Evolutionary conservation across 129 eudicot genomes (phyloP), one percentile per base, ranked within the genome.

Genomic region (Rutidosis leptorrhynchoides): DNA sequence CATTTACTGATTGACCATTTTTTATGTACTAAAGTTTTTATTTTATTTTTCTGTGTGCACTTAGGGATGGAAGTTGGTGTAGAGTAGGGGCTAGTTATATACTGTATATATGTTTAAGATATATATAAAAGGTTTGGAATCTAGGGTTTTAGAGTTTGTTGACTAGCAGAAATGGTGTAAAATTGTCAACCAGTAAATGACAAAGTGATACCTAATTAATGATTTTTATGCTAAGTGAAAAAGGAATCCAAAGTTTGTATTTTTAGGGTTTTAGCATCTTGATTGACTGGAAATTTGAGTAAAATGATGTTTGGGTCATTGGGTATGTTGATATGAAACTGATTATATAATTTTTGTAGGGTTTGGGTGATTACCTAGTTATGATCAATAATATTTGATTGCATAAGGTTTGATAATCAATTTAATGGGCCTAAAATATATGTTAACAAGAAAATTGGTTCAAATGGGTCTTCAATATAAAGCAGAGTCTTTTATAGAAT

Each of bases 141-240:
- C 68, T 69, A 62, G 75, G 66, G 67, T 42, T 73, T 76, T 60
- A 17, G 55, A 49, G 23, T 48, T 48, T 15, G 22, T 48, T 54
- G 66, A 43, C 61, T 25, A 21, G 40, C 33, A 16, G 42, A 51
- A 62, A 37, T 11, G 33, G 57, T 69, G 42, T 15, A 61, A 76
- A 25, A 55, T 49, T 25, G 80, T 69, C 56, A 69, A 68, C 12
- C 51, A 59, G 56, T 52, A 24, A 37, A 40, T 25, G 69, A 64
- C 49, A 68, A 60, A 42, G 28, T 51, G 77, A 56, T 63, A 19
- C 77, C 58, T 67, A 30, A 22, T 49, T 22, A 16, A 16, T 17
- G 55, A 49, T 49, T 49, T 6, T 7, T 25, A 24, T 3, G 25
- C 24, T 33, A 33, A 68, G 20, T 64, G 56, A 68, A 61, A 68